Evolutionary conservation across 805 yeast species (phyloP), one percentile per base, ranked within the genome.

Genomic region (Brettanomyces custersianus): DNA sequence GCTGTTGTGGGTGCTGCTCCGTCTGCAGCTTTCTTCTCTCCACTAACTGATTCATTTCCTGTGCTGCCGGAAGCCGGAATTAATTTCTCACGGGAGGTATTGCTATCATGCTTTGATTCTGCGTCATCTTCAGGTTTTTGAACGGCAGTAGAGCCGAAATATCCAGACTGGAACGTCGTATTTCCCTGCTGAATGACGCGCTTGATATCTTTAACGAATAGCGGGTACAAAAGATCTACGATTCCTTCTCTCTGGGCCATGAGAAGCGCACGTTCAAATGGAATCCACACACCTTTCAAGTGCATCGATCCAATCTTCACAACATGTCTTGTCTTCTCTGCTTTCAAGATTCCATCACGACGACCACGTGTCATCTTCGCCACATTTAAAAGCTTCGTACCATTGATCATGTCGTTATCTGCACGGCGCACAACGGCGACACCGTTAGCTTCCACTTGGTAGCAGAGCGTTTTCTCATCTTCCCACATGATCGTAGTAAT

Each of bases 401-500:
- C 85, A 51, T 77, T 77, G 51, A 77, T 76, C 77, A 77, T 75
- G 53, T 77, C 77, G 48, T 77, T 77, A 53, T 77, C 85, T 29
- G 80, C 83, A 42, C 85, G 61, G 45, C 85, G 60, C 20, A 77
- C 81, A 24, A 77, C 83, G 1, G 77, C 63, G 25, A 77, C 77
- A 37, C 77, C 77, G 48, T 77, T 74, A 34, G 80, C 77, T 41
- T 77, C 84, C 34, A 77, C 84, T 53, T 77, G 85, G 54, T 77
- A 77, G 49, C 85, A 77, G 30, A 77, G 60, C 1, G 85, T 77
- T 46, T 74, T 74, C 47, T 77, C 84, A 50, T 77, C 84, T 55
- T 77, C 84, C 84, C 84, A 77, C 77, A 76, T 75, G 10, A 82
- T 77, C 18, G 84, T 77, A 31, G 83, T 77, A 39, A 77, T 76